phyloP scores from a whole-genome alignment of 164 flowering plant species.

The Aristolochia fimbriata region DNA sequence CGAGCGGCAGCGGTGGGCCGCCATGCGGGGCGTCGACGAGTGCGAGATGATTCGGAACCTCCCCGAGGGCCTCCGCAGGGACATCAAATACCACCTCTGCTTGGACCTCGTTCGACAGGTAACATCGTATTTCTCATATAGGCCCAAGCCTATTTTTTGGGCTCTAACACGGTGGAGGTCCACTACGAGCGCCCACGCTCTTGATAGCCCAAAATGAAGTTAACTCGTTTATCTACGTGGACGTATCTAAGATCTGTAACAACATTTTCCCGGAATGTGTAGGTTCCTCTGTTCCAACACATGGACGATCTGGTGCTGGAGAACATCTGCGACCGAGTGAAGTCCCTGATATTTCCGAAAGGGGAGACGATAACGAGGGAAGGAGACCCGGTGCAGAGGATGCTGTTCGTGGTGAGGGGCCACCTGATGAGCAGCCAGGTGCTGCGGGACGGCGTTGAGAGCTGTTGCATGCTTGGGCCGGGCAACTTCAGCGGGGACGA shows the following conservation, averaged over 20 bases:
- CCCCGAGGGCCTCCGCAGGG: constrained; percentile 90
- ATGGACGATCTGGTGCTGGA: constrained; percentile 92
- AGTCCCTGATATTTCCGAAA: constrained; percentile 85
- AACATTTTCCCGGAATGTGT: no score
- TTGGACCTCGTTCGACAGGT: constrained; percentile 89
- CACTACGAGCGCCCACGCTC: no score
- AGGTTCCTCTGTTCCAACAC: constrained; percentile 97
- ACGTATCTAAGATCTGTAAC: no score
- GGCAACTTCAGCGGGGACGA: constrained; percentile 96
- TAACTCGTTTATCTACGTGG: no score
- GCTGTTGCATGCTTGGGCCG: constrained; percentile 94
- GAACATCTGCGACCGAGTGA: constrained; percentile 90
- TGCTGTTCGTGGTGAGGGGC: constrained; percentile 86
- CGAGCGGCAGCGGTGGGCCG: constrained; percentile 92
- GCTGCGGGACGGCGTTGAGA: constrained; percentile 70
- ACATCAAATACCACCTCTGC: constrained; percentile 93
- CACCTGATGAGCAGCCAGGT: constrained; percentile 93
- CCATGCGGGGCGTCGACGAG: constrained; percentile 94
- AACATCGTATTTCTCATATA: no score
- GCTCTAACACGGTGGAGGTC: no score
- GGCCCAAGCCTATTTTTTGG: no score
- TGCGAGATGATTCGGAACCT: constrained; percentile 71
- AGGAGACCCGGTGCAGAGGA: constrained; percentile 90
- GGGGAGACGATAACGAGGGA: constrained; percentile 85
- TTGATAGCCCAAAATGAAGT: no score